Base-by-base conservation (phyloP, 1,284 basidiomycete genomes). In the Sporisorium graminicola region DNA sequence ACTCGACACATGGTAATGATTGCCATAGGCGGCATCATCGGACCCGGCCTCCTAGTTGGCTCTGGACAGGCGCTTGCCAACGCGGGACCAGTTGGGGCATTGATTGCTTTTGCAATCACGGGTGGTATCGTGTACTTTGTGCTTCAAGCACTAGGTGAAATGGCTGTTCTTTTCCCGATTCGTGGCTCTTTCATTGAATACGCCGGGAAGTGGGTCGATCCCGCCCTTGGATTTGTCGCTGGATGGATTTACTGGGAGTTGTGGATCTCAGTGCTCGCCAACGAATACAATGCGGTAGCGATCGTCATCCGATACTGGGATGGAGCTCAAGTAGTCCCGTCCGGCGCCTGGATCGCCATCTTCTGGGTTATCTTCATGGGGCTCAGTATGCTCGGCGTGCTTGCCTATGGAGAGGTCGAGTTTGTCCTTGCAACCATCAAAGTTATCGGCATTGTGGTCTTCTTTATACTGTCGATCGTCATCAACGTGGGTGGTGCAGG, bases 121-220 rank as follows among this genome's bases (percentile, higher is more conserved):
- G 77, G 77, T 18, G 46, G 49, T 20, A 79, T 82, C 49, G 74
- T 81, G 12, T 80, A 60, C 51, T 66, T 67, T 40, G 70, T 82
- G 4, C 67, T 77, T 44, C 75, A 77, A 35, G 68, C 76, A 3
- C 50, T 78, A 8, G 77, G 78, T 10, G 78, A 78, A 27, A 73
- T 80, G 61, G 62, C 65, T 31, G 81, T 86, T 13, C 91, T 89
- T 78, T 88, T 92, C 40, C 86, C 86, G 47, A 87, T 88, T 72
- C 74, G 88, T 60, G 92, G 90, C 69, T 90, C 93, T 2, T 93
- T 94, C 83, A 92, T 95, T 85, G 91, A 90, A 55, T 88, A 94
- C 29, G 92, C 93, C 1, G 91, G 90, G 72, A 90, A 91, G 51
- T 93, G 93, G 82, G 91, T 93, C 26, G 90, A 93, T 79, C 91